Evolutionary conservation across 2,329 filamentous ascomycete species (phyloP), one percentile per base, ranked within the genome.

Genomic region (Dactylellina parvicollis): DNA sequence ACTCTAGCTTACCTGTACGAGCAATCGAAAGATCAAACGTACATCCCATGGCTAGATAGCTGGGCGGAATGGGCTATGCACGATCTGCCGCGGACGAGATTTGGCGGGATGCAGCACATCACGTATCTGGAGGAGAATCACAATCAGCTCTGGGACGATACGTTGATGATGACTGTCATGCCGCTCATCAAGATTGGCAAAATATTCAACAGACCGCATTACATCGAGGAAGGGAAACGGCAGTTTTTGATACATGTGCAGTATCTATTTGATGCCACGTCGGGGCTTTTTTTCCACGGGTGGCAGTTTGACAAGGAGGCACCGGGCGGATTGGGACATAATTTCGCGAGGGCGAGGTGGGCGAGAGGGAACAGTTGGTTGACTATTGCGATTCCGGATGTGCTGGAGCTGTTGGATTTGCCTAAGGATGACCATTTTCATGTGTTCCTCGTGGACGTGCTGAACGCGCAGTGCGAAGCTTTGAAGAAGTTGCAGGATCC

Each of bases 21-120:
- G 80, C 86, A 88, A 79, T 91, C 88, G 0, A 82, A 85, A 7
- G 88, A 92, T 77, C 83, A 84, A 75, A 87, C 85, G 0, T 92
- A 92, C 78, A 82, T 90, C 5, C 89, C 90, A 0, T 93, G 90
- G 90, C 83, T 94, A 4, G 91, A 94, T 77, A 84, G 85, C 49
- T 94, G 91, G 91, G 91, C 87, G 3, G 90, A 93, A 79, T 93
- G 90, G 90, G 89, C 90, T 1, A 91, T 91, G 85, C 83, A 92
- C 79, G 90, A 91, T 55, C 84, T 93, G 26, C 86, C 87, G 10
- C 85, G 90, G 40, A 93, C 91, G 0, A 86, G 85, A 54, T 89
- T 87, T 78, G 90, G 88, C 49, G 84, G 80, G 8, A 80, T 80
- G 79, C 77, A 79, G 50, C 78, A 79, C 38, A 76, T 78, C 52